phyloP scores from a whole-genome alignment of 1,284 basidiomycete species.

The Phellopilus nigrolimitatus region DNA sequence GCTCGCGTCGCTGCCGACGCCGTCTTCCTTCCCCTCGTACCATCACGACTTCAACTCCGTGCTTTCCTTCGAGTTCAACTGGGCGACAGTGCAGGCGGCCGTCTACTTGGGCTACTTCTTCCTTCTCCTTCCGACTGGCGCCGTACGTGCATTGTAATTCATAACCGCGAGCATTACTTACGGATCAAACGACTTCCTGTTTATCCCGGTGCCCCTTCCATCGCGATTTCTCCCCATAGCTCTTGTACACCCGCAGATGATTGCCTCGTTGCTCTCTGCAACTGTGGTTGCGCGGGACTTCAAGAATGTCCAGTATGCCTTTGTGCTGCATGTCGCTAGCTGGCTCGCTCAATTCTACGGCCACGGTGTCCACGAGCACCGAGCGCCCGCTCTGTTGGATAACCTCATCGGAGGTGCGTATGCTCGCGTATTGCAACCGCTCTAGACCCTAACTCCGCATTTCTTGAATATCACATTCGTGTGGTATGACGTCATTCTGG shows the following conservation, averaged over 20 bases:
- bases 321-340: conserved; percentile 48
- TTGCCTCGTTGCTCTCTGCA: conserved; percentile 47
- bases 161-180: not conserved
- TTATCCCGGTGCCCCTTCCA: too few relatives aligned
- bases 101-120: conserved; percentile 72
- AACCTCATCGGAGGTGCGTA: conserved; percentile 76
- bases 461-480: not conserved
- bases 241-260: conserved; percentile 60
- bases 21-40: conserved; percentile 49
- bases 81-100: conserved; percentile 49
- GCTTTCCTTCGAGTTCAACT: conserved; percentile 66
- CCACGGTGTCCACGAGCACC: conserved; percentile 76
- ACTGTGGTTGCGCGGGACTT: conserved; percentile 50
- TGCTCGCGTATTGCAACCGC: conserved; percentile 4
- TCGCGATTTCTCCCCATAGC: conserved; percentile 40
- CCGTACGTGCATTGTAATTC: conserved; percentile 50
- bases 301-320: conserved; percentile 43
- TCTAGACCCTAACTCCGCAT: conserved; percentile 26
- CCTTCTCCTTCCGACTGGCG: conserved; percentile 70
- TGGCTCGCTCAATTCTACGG: conserved; percentile 88
- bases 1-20: conserved; percentile 45
- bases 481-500: conserved; percentile 17
- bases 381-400: conserved; percentile 81
- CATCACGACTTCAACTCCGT: conserved; percentile 56
- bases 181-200: not conserved